These are phyloP conservation scores for Aureobasidium lini DNA, from an alignment of 2,329 filamentous ascomycete genomes.

Conservation along the genomic window DNA sequence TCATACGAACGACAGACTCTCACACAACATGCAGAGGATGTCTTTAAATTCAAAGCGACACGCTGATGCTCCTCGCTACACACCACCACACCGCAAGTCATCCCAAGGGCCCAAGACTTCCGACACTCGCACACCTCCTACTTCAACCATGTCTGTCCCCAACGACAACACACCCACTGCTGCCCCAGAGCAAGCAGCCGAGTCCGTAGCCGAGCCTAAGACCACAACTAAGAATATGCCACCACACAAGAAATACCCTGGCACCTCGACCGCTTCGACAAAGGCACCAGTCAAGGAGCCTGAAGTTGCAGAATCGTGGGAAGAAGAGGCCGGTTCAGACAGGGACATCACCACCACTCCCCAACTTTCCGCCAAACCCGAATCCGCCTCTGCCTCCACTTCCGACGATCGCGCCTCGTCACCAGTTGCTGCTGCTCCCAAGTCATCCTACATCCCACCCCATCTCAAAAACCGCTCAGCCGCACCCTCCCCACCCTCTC, in stretches of 20 bases:
- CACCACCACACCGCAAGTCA: not conserved
- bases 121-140: not conserved
- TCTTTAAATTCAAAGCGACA: not conserved
- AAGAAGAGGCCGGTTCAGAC: slow-evolving; percentile 49
- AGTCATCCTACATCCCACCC: slow-evolving; percentile 19
- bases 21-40: not conserved
- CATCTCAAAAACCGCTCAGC: slow-evolving; percentile 25
- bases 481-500: slow-evolving; percentile 56
- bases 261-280: not conserved
- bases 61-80: not conserved
- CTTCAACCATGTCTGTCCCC: too few species aligned
- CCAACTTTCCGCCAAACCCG: slow-evolving; percentile 23
- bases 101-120: not conserved
- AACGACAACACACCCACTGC: not conserved
- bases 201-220: not conserved
- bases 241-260: not conserved
- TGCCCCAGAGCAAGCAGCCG: not conserved
- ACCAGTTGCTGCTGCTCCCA: slow-evolving; percentile 52
- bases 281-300: slow-evolving; percentile 23
- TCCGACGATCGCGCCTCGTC: slow-evolving; percentile 38
- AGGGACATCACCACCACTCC: slow-evolving; percentile 21
- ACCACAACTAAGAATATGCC: not conserved
- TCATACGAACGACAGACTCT: not conserved
- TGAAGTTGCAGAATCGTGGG: slow-evolving; percentile 63
- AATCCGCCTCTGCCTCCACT: slow-evolving; percentile 40